Evolutionary conservation across 495 filamentous ascomycete genomes (phyloP).

Genomic region (Hypoxylon crocopeplum): DNA sequence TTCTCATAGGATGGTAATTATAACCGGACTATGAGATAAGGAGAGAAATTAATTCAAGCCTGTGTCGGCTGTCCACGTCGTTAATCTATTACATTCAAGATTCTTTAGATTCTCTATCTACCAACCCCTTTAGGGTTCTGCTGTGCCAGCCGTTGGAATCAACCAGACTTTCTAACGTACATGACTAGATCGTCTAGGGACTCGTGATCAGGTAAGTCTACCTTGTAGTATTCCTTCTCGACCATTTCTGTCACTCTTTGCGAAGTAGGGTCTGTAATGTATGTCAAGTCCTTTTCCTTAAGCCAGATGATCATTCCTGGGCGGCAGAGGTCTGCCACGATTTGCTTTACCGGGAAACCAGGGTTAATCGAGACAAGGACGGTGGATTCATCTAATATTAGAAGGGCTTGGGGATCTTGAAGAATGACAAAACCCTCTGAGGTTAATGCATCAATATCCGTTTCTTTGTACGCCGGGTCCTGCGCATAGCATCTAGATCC

Average conservation of each 20-base stretch:
- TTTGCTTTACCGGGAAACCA: slow-evolving; percentile 37
- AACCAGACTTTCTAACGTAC: slow-evolving; percentile 17
- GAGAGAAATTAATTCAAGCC: no score
- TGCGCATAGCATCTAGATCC: slow-evolving; percentile 4
- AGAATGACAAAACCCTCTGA: slow-evolving; percentile 26
- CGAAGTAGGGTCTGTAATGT: slow-evolving; percentile 5
- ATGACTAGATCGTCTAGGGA: slow-evolving; percentile 12
- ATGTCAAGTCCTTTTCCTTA: background rate
- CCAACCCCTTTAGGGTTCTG: no score
- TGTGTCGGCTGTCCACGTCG: no score
- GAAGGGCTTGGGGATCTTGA: slow-evolving; percentile 40
- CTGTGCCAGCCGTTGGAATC: background rate
- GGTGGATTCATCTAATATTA: slow-evolving; percentile 36
- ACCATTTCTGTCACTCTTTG: slow-evolving; percentile 12
- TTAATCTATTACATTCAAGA: no score
- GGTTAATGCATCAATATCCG: slow-evolving; percentile 9
- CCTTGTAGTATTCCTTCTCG: slow-evolving; percentile 14
- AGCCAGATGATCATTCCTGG: slow-evolving; percentile 43
- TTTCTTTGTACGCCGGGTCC: slow-evolving; percentile 13
- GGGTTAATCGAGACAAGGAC: slow-evolving; percentile 36
- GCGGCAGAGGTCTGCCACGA: slow-evolving; percentile 40
- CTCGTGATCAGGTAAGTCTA: slow-evolving; percentile 16
- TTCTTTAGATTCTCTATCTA: no score
- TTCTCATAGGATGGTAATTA: no score
- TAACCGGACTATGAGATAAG: no score